These are phyloP conservation scores for Trichosanthes cucumerina DNA, from an alignment of 306 rosid species.

Conservation along the genomic window DNA sequence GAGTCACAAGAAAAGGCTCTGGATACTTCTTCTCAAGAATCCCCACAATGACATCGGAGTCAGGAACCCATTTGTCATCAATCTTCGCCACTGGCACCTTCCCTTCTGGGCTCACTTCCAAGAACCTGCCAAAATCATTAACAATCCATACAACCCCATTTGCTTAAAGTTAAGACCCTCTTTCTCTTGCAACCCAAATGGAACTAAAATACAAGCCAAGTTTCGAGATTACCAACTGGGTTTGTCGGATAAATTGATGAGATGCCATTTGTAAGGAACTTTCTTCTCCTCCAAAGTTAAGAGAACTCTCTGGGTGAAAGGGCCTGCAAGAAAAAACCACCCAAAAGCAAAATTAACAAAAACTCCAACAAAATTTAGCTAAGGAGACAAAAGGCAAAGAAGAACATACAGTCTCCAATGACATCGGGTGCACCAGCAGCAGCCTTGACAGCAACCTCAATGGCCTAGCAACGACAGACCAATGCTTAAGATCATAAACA, in stretches of 20 bases:
- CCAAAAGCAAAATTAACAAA: not conserved
- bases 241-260: slow-evolving; percentile 49
- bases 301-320: slow-evolving; percentile 67
- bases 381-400: not conserved
- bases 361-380: not conserved
- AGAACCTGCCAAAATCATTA: slow-evolving; percentile 39
- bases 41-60: slow-evolving; percentile 75
- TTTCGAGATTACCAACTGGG: slow-evolving; percentile 51
- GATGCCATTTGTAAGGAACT: slow-evolving; percentile 31
- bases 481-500: not conserved
- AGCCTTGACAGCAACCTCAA: slow-evolving; percentile 60
- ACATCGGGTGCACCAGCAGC: slow-evolving; percentile 46
- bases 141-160: slow-evolving; percentile 12
- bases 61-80: slow-evolving; percentile 79
- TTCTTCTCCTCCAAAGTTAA: slow-evolving; percentile 88
- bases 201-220: not conserved
- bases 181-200: not conserved
- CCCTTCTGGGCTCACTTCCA: slow-evolving; percentile 69
- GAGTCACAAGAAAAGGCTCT: slow-evolving; percentile 45
- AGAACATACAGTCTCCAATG: slow-evolving; percentile 68
- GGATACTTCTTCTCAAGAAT: slow-evolving; percentile 63
- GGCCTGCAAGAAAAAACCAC: slow-evolving; percentile 33
- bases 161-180: not conserved
- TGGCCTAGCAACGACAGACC: slow-evolving; percentile 19
- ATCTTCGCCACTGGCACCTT: slow-evolving; percentile 69